A percentile compares a stretch with the other conserved stretches of the same genome.
phyloP scores from a whole-genome alignment of 2,329 filamentous ascomycete species.

The Paracorniculantispora psalliotae region DNA sequence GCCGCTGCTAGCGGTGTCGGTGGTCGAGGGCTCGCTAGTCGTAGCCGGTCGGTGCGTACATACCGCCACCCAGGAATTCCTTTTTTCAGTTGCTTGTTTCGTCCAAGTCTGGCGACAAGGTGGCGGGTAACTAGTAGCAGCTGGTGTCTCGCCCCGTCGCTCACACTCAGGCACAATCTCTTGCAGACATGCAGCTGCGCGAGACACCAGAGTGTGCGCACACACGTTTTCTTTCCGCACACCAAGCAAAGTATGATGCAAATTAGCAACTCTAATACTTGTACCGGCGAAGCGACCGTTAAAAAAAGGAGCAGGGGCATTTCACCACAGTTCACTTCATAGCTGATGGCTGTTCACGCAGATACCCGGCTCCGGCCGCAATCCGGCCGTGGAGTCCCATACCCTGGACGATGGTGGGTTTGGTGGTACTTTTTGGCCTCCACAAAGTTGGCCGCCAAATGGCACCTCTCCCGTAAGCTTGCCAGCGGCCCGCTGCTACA shows the following conservation, averaged over 20 bases:
- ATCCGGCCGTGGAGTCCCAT: neutral
- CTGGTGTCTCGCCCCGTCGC: neutral
- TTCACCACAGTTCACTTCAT: too few species aligned
- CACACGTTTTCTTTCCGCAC: neutral
- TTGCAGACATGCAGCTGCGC: neutral
- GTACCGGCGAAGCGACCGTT: neutral
- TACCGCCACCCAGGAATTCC: neutral
- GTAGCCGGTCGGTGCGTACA: neutral
- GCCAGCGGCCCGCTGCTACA: neutral
- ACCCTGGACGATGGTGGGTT: neutral
- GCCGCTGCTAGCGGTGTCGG: neutral
- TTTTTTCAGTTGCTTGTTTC: neutral
- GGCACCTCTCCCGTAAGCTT: neutral
- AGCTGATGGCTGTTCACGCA: neutral
- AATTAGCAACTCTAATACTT: neutral
- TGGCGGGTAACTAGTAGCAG: neutral
- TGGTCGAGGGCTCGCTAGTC: neutral
- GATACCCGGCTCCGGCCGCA: neutral
- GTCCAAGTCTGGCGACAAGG: neutral
- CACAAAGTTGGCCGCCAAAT: neutral
- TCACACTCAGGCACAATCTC: neutral
- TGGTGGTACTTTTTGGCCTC: neutral
- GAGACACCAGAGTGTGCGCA: neutral
- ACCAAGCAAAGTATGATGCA: neutral
- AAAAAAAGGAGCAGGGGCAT: too few species aligned